Evolutionary conservation across 169 alveolate genomes (phyloP), one percentile per base, ranked within the genome.

Genomic region (Plasmodium inui): DNA sequence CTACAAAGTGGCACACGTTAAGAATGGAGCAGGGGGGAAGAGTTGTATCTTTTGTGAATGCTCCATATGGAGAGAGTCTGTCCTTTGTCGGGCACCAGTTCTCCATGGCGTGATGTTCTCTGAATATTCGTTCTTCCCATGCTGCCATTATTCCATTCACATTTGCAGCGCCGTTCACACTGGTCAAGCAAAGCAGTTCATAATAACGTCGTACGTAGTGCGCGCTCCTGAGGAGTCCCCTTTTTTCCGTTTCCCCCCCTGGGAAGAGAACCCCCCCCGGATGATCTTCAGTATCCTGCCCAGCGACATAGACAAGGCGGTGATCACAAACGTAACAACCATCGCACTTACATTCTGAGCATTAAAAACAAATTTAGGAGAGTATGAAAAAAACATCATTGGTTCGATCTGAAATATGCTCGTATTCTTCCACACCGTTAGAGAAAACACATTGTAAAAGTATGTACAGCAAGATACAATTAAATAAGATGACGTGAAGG

Each of bases 341-440:
- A 88, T 19, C 6, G 89, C 89, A 88, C 61, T 7, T 2, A 3
- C 30, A 67, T 88, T 88, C 37, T 61, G 90, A 30, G 19, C 32
- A 74, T 88, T 88, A 79, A 88, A 88, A 37, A 67, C 86, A 61
- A 88, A 88, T 55, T 78, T 88, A 17, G 79, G 86, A 14, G 74
- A 10, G 32, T 78, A 79, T 2, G 94, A 88, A 39, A 88, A 88
- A 44, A 88, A 88, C 90, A 88, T 88, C 53, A 78, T 61, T 1
- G 94, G 94, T 30, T 88, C 94, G 39, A 88, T 88, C 82, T 88
- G 94, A 79, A 88, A 32, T 78, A 88, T 88, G 34, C 46, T 57
- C 28, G 67, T 88, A 78, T 39, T 3, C 32, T 61, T 67, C 32
- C 41, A 88, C 32, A 88, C 7, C 1, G 55, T 9, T 0, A 88